Evolutionary conservation across 352 stramenopile species (phyloP), one percentile per base, ranked within the genome.

Genomic region (Globisporangium nagaii): DNA sequence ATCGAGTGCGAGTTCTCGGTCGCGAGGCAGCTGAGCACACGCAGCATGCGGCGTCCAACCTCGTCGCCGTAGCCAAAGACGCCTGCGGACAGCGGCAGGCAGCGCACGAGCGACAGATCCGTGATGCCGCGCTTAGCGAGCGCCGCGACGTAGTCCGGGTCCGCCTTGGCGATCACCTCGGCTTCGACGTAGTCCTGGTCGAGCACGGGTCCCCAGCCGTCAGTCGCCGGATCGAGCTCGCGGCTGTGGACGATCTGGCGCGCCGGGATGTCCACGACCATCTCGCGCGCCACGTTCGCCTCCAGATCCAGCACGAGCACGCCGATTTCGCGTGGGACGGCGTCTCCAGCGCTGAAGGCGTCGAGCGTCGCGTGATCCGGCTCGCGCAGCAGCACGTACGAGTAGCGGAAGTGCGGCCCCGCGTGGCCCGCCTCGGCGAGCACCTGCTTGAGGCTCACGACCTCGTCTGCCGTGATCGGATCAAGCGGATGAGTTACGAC

Each of bases 331-430:
- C 71, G 71, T 8, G 71, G 71, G 28, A 81, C 66, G 32, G 58
- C 30, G 13, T 78, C 57, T 12, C 68, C 63, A 4, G 35, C 17
- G 30, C 61, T 51, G 45, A 78, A 81, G 35, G 67, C 65, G 45
- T 56, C 40, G 41, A 81, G 50, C 25, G 68, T 81, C 28, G 58
- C 41, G 58, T 81, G 66, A 44, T 81, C 66, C 2, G 71, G 71
- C 48, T 78, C 71, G 44, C 71, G 73, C 55, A 81, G 53, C 68
- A 81, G 71, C 42, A 81, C 71, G 53, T 81, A 81, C 34, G 68
- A 73, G 53, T 72, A 81, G 42, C 71, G 71, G 4, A 78, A 24
- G 20, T 70, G 51, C 8, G 64, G 41, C 13, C 68, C 59, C 13
- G 46, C 58, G 63, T 71, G 70, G n/a, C 68, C 71, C 17, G 56